Base-by-base conservation (phyloP, 208 protist genomes). In the Crithidia mellificae region DNA sequence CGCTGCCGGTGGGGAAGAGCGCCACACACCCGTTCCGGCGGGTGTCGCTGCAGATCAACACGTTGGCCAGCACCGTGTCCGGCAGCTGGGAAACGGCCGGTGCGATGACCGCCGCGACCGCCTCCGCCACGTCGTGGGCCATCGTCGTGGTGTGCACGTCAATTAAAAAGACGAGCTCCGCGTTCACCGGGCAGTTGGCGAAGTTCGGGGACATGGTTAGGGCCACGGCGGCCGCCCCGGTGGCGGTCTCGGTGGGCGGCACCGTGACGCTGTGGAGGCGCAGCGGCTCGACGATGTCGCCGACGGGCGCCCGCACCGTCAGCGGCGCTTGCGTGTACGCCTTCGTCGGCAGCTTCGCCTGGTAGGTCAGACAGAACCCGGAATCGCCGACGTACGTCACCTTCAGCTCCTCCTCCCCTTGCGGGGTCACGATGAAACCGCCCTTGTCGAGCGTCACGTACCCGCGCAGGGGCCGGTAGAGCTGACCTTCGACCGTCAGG, bases 91-190 rank as follows among this genome's bases (percentile, higher is more conserved):
- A 72, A 2, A 81, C 22, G 11, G 66, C 71, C 7, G 63, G 47
- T 24, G 11, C 32, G 20, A 90, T 62, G 7, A 77, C 79, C 0
- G 74, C 25, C 2, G 78, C 78, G 11, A 83, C 66, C 19, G 80
- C 78, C n/a, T 77, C 34, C 0, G 81, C 82, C 11, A 78, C 74
- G 11, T 77, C 72, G 38, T 46, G 61, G 15, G 63, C 76, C 6
- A 63, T 52, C 0, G 41, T 56, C 3, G 36, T 27, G 50, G 46
- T 78, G 71, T 91, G 87, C 43, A 74, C 59, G 68, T 95, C 87
- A 1, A 91, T 53, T 7, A 91, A 30, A 38, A 95, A 81, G 2
- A 95, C 50, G 11, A 91, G 56, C 71, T 95, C 90, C 0, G 81
- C 70, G 63, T 95, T 95, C 63, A 51, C 63, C 9, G 54, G 52